phyloP scores from a whole-genome alignment of 371 early-diverging fungal species.

The Coemansia sp. region DNA sequence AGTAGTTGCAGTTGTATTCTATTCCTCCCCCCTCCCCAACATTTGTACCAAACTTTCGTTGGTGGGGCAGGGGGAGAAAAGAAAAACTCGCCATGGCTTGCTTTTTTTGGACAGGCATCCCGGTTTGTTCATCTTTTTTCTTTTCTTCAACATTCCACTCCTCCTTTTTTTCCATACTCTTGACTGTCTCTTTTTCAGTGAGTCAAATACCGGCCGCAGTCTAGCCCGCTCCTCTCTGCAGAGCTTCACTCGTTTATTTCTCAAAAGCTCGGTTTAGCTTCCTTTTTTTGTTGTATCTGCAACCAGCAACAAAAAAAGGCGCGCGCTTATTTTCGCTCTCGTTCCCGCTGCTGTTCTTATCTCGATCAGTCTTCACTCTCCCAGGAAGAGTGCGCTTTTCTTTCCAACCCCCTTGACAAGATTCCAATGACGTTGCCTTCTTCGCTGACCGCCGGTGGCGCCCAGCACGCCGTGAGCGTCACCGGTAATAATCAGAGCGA shows the following conservation, averaged over 20 bases:
- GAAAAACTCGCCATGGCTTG: not conserved
- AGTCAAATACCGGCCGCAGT: too few species aligned
- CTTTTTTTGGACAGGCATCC: not conserved
- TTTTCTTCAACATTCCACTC: not conserved
- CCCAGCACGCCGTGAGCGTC: constrained; percentile 47
- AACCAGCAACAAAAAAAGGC: too few species aligned
- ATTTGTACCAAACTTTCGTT: not conserved
- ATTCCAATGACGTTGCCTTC: constrained; percentile 4
- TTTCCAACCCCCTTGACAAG: too few species aligned
- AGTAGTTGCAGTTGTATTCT: not conserved
- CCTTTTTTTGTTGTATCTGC: not conserved
- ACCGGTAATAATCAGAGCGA: constrained; percentile 34
- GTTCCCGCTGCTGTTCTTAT: too few species aligned
- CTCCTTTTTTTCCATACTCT: not conserved
- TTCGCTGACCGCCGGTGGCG: constrained; percentile 48
- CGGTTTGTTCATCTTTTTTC: not conserved
- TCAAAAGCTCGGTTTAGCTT: not conserved
- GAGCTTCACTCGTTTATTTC: not conserved
- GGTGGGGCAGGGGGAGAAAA: too few species aligned
- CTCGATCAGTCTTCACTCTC: too few species aligned
- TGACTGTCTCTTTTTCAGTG: not conserved
- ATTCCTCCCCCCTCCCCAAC: not conserved
- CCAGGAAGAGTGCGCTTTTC: too few species aligned
- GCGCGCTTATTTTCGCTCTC: too few species aligned
- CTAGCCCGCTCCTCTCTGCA: not conserved